Evolutionary conservation across 2,329 filamentous ascomycete genomes (phyloP), one percentile per base, ranked within the genome.

Genomic region (Epichloe sibirici): DNA sequence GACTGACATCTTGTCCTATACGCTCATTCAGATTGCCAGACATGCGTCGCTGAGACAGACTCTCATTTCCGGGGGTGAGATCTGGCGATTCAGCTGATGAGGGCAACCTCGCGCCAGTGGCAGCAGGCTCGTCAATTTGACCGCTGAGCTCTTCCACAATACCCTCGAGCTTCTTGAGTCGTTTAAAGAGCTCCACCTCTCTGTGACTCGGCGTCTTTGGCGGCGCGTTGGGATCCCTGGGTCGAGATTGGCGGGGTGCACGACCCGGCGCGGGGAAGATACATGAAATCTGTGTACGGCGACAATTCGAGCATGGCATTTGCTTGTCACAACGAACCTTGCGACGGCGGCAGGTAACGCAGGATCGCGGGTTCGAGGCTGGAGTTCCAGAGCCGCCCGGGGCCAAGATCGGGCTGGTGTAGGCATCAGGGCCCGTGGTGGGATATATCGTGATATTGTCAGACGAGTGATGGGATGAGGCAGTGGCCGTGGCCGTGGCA

Each of bases 241-340:
- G 72, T 17, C 83, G 76, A 55, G 78, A 76, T 59, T 85, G 82
- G 43, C 85, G 75, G 9, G 85, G 85, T 5, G 85, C 85, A 52
- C 86, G 77, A 9, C 85, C 86, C 0, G 86, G 86, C 2, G 84
- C 82, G 1, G 86, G 86, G 62, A 87, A 90, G 48, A 88, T 71
- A 65, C 86, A 90, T 58, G 84, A 78, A 53, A 85, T 85, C 59
- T 82, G 72, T 42, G 83, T 83, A 57, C 83, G 79, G 43, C 78
- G 78, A 65, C 86, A 90, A 65, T 90, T 89, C 60, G 81, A 81
- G 66, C 86, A 90, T 15, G 85, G 83, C 72, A 87, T 81, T 61
- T 79, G 76, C 71, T 89, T 89, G 71, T 90, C 84, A 73, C 86
- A 90, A 61, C 85, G 84, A 51, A 90, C 86, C 66, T 87, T 85